These are phyloP conservation scores for Saturnispora serradocipensis DNA, from an alignment of 805 yeast genomes.

Conservation along the genomic window DNA sequence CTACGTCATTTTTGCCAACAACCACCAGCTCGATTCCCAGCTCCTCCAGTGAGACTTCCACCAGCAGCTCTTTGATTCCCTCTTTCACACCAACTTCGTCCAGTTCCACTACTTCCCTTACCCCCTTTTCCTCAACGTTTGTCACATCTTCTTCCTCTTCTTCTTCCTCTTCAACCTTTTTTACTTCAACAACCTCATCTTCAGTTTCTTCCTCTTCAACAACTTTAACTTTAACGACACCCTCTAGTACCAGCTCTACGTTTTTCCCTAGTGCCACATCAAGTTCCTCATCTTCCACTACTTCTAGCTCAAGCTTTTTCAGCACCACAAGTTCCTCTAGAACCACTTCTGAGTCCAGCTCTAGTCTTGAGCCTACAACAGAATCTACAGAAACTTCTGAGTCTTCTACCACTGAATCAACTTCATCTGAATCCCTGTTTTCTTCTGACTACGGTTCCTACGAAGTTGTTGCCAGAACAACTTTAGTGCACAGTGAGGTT, in stretches of 20 bases:
- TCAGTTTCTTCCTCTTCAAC: constrained; percentile 6
- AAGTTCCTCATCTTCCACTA: constrained; percentile 4
- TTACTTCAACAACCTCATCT: constrained; percentile 3
- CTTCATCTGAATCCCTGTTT: constrained; percentile 9
- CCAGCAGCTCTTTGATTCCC: not conserved
- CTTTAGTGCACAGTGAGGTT: constrained; percentile 17
- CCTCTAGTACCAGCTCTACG: not conserved
- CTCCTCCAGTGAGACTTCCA: constrained; percentile 1
- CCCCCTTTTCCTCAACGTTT: not conserved
- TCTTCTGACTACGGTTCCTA: constrained; percentile 14
- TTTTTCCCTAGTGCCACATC: constrained; percentile 4
- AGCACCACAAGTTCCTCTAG: constrained; percentile 2
- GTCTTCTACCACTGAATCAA: not conserved
- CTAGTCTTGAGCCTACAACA: not conserved
- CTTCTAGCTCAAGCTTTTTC: not conserved
- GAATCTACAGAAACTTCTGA: not conserved
- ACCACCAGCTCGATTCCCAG: constrained; percentile 3
- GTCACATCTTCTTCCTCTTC: not conserved
- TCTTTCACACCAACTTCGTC: constrained; percentile 10
- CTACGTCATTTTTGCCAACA: not conserved
- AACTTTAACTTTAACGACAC: constrained; percentile 6
- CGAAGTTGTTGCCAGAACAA: constrained; percentile 13
- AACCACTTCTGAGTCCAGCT: constrained; percentile 1
- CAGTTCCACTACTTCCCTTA: not conserved
- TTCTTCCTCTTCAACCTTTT: not conserved